Evolutionary conservation across 1,284 basidiomycete species (phyloP), one percentile per base, ranked within the genome.

Genomic region (Exsudoporus floridanus): DNA sequence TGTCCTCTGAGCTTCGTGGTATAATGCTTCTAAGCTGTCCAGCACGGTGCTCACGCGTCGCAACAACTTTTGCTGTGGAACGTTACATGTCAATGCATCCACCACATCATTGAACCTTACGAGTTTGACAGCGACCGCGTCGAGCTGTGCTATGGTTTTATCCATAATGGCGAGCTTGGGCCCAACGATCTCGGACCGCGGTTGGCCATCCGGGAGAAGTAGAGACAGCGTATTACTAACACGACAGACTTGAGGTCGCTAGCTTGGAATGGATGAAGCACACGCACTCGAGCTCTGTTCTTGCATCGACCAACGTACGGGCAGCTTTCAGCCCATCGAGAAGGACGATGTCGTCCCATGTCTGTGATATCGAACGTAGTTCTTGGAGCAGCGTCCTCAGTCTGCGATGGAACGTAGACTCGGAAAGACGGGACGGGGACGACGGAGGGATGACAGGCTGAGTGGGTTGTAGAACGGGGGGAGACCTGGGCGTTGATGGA

Each of bases 271-370:
- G 10, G 21, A 41, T 8, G 25, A 9, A 14, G 7, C 12, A 12
- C 39, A 76, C 84, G 59, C 70, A 92, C 89, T 89, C 84, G 43
- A 92, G 74, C 59, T 90, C 88, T 23, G 89, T 92, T 44, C 89
- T 75, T 14, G 84, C 71, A 62, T 92, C 88, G 7, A 88, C 77
- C 28, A 90, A 73, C 49, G 72, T 78, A 54, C 77, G 82, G 6
- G 78, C 80, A 5, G 85, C 79, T 59, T 81, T 86, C 23, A 89
- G 67, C 2, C 90, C 90, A 60, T 92, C 88, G n/a, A 83, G 63
- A 14, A 86, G 74, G 2, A 90, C 81, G 46, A 91, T 74, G 57
- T 89, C 83, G 56, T 91, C 86, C 90, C 89, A 92, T 46, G 81
- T 86, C 53, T 82, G 74, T 8, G 83, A 71, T 30, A 80, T 75